Percentiles rank a stretch among this genome's conserved stretches.
Evolutionary conservation across 352 stramenopile species (phyloP).

Genomic region (Pythium apleroticum): DNA sequence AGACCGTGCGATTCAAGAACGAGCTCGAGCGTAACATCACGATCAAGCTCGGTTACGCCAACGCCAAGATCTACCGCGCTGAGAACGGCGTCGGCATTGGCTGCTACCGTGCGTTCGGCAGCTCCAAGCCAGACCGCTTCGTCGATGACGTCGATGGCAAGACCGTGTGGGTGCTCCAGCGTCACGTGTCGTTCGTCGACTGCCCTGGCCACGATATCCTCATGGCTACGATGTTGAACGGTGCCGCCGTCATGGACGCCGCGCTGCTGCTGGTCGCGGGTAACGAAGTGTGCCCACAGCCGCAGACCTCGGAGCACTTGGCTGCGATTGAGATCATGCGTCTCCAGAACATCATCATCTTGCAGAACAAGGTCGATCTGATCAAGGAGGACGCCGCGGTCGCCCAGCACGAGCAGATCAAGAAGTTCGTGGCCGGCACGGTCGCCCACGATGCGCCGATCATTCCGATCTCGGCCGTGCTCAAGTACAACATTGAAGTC

Average conservation of each 20-base stretch:
- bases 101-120: slow-evolving; percentile 89
- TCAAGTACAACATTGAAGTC: slow-evolving; percentile 99
- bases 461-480: slow-evolving; percentile 98
- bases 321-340: slow-evolving; percentile 99
- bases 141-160: slow-evolving; percentile 86
- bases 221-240: slow-evolving; percentile 99
- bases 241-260: slow-evolving; percentile 99
- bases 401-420: slow-evolving; percentile 97
- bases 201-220: slow-evolving; percentile 99
- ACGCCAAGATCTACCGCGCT: slow-evolving; percentile 99
- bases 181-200: slow-evolving; percentile 99
- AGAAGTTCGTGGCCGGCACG: slow-evolving; percentile 89
- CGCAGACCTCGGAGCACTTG: slow-evolving; percentile 99
- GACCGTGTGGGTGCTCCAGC: slow-evolving; percentile 90
- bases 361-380: slow-evolving; percentile 99
- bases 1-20: slow-evolving; percentile 98
- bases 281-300: slow-evolving; percentile 99
- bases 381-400: slow-evolving; percentile 98
- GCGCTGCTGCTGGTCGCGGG: slow-evolving; percentile 97
- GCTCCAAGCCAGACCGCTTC: slow-evolving; percentile 87
- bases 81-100: slow-evolving; percentile 81
- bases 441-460: slow-evolving; percentile 97
- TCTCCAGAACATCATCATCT: slow-evolving; percentile 99
- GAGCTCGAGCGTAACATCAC: slow-evolving; percentile 99
- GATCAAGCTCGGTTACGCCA: slow-evolving; percentile 99